Base-by-base conservation (phyloP, 495 filamentous ascomycete species). In the Lepraria neglecta region DNA sequence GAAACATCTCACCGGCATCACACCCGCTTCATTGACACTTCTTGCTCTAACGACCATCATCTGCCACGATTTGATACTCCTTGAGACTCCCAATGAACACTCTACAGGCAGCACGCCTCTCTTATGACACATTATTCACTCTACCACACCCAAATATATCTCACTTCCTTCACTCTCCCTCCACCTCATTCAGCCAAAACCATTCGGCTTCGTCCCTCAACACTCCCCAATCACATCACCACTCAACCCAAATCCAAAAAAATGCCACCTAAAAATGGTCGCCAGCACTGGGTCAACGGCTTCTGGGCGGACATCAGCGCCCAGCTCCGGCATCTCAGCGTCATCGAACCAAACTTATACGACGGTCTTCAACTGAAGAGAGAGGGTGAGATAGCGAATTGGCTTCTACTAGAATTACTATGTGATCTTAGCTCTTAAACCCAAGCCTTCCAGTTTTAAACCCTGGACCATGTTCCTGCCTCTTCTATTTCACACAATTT, bases 301-400 rank as follows among this genome's bases (percentile, higher is more conserved):
- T 15, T 56, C 10, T 56, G 53, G 53, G 53, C 53, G 3, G 53
- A 56, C 12, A 56, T 56, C 14, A 40, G 33, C 11, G 53, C 33
- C 11, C 53, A 56, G 42, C 35, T 56, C 15, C 35, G 53, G n/a
- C 53, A 31, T 27, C 17, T 43, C n/a, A 5, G 33, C 27, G 53
- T 56, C 10, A 28, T 56, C 21, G 38, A 35, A 27, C 1, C 5
- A 6, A 40, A 40, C 4, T 10, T 56, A 10, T 56, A 40, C 24
- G 53, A 56, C 5, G 53, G 53, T 21, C 35, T 56, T 12, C 17
- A 40, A 9, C 21, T 56, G 19, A 56, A 14, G 33, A 56, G 21
- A 28, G 35, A 56, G 9, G 42, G 33, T 27, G 19, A 3, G 6
- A 40, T 40, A 19, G 53, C 30, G 3, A 3, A 21, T 12, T 27